Conservation (phyloP, 257 asterid species). For the Solanum chmielewskii region DNA sequence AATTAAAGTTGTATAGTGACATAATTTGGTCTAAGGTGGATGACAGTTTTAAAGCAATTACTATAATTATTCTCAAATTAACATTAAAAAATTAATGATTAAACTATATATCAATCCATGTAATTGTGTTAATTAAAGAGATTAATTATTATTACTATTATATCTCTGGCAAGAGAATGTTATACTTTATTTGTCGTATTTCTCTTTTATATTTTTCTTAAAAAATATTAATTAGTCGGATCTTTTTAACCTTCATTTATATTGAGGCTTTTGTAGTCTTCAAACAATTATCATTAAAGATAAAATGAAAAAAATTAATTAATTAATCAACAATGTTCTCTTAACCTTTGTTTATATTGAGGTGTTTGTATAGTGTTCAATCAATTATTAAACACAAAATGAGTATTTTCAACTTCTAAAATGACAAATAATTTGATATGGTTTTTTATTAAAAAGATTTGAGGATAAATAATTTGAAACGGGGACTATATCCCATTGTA, state of each 20-base stretch:
- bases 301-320: neutral
- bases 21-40: conserved; percentile 1
- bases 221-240: neutral
- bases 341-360: too few relatives aligned
- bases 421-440: neutral
- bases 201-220: neutral
- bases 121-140: neutral
- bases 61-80: neutral
- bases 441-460: too few relatives aligned
- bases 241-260: neutral
- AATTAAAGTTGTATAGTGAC: neutral
- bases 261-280: neutral
- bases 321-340: too few relatives aligned
- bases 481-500: too few relatives aligned
- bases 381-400: too few relatives aligned
- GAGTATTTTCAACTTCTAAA: neutral
- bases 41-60: neutral
- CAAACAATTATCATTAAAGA: neutral
- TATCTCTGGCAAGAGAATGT: neutral
- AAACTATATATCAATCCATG: neutral
- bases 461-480: too few relatives aligned
- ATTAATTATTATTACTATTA: neutral
- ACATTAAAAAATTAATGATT: neutral
- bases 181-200: neutral
- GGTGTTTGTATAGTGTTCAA: too few relatives aligned